Conservation (phyloP, 2,329 filamentous ascomycete species). For the Paracamarosporium sp. region DNA sequence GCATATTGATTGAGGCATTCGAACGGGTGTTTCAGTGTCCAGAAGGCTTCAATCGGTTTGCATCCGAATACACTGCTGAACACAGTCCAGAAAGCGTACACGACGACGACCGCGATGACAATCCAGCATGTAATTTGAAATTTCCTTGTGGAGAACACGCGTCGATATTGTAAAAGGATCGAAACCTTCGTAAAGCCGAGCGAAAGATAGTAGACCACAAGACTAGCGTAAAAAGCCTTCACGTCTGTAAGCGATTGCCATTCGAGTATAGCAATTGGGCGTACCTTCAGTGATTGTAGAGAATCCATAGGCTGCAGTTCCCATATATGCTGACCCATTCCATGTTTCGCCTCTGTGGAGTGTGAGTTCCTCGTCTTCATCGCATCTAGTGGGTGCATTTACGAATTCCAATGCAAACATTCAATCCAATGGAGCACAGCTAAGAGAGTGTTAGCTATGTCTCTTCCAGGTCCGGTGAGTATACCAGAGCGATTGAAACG, state of each 20-base stretch:
- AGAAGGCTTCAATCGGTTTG: slow-evolving; percentile 39
- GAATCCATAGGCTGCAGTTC: slow-evolving; percentile 22
- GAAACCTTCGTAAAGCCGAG: slow-evolving; percentile 42
- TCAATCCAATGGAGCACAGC: slow-evolving; percentile 36
- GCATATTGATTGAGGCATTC: slow-evolving; percentile 38
- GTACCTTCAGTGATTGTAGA: slow-evolving; percentile 32
- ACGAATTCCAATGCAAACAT: slow-evolving; percentile 37
- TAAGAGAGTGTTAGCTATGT: slow-evolving; percentile 3
- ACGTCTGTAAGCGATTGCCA: slow-evolving; percentile 3
- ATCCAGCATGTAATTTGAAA: slow-evolving; percentile 33
- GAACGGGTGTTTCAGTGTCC: slow-evolving; percentile 35
- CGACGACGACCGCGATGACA: slow-evolving; percentile 31
- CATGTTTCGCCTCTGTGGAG: slow-evolving; percentile 32
- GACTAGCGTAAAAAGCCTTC: slow-evolving; percentile 40
- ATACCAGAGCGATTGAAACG: slow-evolving; percentile 7
- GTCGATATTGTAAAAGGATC: slow-evolving; percentile 41
- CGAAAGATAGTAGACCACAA: slow-evolving; percentile 42
- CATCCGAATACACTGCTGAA: slow-evolving; percentile 43
- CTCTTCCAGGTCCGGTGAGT: background rate
- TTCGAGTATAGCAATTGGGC: background rate
- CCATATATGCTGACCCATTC: slow-evolving; percentile 35
- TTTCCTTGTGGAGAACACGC: slow-evolving; percentile 36
- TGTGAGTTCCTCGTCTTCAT: slow-evolving; percentile 13
- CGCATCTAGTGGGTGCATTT: slow-evolving; percentile 8
- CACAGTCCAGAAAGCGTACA: slow-evolving; percentile 39